A percentile compares a stretch with the other conserved stretches of the same genome.
Conservation (phyloP, 176 grass and related monocot species). For the Zoysia japonica region DNA sequence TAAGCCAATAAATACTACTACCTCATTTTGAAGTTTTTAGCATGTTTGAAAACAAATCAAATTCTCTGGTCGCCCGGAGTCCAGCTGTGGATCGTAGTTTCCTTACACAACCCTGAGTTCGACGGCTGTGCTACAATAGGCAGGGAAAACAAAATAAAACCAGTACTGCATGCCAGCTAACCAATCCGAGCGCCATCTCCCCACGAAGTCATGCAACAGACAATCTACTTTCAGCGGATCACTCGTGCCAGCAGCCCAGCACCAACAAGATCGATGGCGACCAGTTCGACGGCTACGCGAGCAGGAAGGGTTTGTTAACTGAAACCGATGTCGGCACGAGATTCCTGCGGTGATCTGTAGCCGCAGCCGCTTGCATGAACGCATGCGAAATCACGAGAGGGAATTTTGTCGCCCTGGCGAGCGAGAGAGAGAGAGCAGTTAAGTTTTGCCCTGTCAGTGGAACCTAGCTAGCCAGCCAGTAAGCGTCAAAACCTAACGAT, state of each 20-base stretch:
- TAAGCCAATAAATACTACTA: not conserved
- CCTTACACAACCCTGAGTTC: not conserved
- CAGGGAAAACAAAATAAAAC: not conserved
- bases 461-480: not conserved
- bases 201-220: conserved; percentile 33
- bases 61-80: not conserved
- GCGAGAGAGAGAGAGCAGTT: not conserved
- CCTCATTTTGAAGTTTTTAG: not conserved
- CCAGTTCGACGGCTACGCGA: not conserved
- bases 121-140: not conserved
- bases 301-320: conserved; percentile 41
- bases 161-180: conserved; percentile 24
- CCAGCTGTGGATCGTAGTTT: not conserved
- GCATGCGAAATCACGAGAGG: conserved; percentile 12
- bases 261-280: not conserved
- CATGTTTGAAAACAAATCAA: not conserved
- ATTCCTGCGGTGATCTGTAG: conserved; percentile 9
- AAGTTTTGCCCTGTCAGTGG: not conserved
- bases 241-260: not conserved
- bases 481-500: not conserved
- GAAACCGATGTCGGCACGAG: conserved; percentile 46
- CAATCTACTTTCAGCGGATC: not conserved
- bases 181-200: not conserved
- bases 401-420: conserved; percentile 24
- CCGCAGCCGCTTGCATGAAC: not conserved